These are phyloP conservation scores for Chlorella ohadii DNA, from an alignment of 139 green algal genomes.

Conservation along the genomic window DNA sequence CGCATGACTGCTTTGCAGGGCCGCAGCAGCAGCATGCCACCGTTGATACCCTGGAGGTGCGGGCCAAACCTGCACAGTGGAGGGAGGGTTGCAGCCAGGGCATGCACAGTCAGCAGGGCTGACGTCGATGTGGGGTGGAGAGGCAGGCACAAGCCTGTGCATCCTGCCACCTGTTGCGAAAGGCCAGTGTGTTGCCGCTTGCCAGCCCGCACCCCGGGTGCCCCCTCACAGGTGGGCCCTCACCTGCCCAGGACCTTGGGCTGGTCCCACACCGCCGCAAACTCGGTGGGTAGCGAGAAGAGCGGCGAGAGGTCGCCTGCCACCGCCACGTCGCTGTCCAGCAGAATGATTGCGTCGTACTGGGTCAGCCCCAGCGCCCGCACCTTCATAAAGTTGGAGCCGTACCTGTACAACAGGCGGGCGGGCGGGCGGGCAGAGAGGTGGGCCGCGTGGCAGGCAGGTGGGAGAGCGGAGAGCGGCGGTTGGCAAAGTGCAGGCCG, in stretches of 20 bases:
- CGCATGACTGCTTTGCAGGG: conserved; percentile 3
- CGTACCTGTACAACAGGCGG: conserved; percentile 1
- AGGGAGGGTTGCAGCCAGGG: too few relatives aligned
- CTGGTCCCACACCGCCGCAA: conserved; percentile 28
- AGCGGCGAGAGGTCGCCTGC: not conserved
- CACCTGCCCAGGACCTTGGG: conserved; percentile 6
- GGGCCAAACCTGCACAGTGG: not conserved
- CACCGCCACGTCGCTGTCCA: conserved; percentile 33
- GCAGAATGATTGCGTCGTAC: conserved; percentile 26
- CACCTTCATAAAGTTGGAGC: conserved; percentile 33
- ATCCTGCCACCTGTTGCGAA: too few relatives aligned
- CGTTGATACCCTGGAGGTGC: conserved; percentile 11
- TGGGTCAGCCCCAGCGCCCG: conserved; percentile 23
- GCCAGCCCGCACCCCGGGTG: too few relatives aligned
- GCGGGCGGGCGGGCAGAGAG: too few relatives aligned
- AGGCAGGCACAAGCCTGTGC: too few relatives aligned
- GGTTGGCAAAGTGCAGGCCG: too few relatives aligned
- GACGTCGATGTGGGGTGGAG: too few relatives aligned
- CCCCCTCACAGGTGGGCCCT: too few relatives aligned
- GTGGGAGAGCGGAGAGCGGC: too few relatives aligned
- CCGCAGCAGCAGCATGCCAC: conserved; percentile 22
- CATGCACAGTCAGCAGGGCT: too few relatives aligned
- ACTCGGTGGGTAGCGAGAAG: conserved; percentile 11
- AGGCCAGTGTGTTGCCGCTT: too few relatives aligned
- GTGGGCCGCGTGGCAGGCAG: too few relatives aligned